A percentile compares a stretch with the other conserved stretches of the same genome.
These are phyloP conservation scores for Aquilaria sinensis DNA, from an alignment of 345 rosid genomes.

Conservation along the genomic window DNA sequence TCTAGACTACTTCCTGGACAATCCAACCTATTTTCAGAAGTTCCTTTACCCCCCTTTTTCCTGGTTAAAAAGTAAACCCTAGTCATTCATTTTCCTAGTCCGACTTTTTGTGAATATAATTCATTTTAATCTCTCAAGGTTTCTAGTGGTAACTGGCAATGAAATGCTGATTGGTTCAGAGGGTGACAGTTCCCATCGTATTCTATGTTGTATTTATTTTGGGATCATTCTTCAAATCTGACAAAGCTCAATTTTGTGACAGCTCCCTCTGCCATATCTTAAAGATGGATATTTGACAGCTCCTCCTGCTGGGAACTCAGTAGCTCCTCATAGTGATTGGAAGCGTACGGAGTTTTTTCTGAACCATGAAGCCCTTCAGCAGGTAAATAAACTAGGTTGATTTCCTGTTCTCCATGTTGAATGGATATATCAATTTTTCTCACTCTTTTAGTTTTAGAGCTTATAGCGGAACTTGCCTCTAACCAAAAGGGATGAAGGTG, in stretches of 20 bases:
- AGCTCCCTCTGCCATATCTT: slow-evolving; percentile 86
- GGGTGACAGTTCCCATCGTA: background rate
- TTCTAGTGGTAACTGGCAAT: background rate
- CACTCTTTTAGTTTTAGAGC: no score
- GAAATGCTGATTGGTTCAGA: background rate
- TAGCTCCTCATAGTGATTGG: slow-evolving; percentile 97
- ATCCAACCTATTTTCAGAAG: background rate
- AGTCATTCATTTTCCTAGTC: background rate
- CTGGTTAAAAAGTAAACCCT: no score
- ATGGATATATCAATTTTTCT: background rate
- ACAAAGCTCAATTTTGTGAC: slow-evolving; percentile 22
- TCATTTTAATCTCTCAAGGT: background rate
- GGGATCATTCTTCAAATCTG: slow-evolving; percentile 2
- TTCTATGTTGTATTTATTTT: background rate
- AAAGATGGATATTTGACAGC: slow-evolving; percentile 80
- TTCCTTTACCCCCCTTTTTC: background rate
- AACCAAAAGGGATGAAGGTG: no score
- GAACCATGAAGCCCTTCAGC: slow-evolving; percentile 83
- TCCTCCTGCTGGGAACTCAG: slow-evolving; percentile 62
- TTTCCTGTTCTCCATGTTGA: background rate
- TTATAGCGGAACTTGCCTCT: no score
- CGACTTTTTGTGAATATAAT: background rate
- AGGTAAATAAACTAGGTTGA: slow-evolving; percentile 31
- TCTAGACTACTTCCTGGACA: background rate
- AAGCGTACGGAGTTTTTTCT: slow-evolving; percentile 66